phyloP scores from a whole-genome alignment of 1,139 yeast species.

The Kodamaea sp. region DNA sequence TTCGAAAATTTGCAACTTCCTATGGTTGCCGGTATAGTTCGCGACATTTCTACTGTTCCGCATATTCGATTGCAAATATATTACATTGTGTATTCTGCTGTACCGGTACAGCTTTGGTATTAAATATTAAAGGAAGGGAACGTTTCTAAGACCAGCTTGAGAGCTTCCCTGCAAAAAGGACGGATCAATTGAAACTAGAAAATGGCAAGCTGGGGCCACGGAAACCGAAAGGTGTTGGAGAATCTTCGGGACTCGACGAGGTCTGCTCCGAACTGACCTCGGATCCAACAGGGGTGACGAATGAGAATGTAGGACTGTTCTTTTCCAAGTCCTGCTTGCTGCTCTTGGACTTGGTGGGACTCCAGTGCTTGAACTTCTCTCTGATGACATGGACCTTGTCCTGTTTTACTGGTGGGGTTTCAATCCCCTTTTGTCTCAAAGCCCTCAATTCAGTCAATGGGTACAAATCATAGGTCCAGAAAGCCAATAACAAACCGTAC shows the following conservation, averaged over 20 bases:
- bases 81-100: not conserved
- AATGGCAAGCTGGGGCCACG: conserved; percentile 8
- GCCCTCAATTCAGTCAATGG: conserved; percentile 32
- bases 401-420: conserved; percentile 13
- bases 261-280: conserved; percentile 7
- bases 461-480: conserved; percentile 40
- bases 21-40: too few relatives aligned
- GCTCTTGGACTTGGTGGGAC: conserved; percentile 8
- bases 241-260: conserved; percentile 4
- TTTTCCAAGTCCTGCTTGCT: conserved; percentile 5
- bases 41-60: too few relatives aligned
- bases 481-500: conserved; percentile 36
- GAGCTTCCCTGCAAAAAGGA: too few relatives aligned
- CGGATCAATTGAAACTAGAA: not conserved
- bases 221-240: conserved; percentile 10
- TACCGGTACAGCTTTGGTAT: not conserved
- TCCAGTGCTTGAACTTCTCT: conserved; percentile 8
- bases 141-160: conserved; percentile 1
- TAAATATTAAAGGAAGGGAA: not conserved
- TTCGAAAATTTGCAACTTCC: too few relatives aligned
- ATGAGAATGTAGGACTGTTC: conserved; percentile 2
- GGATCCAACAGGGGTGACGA: conserved; percentile 7
- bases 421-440: conserved; percentile 11
- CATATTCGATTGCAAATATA: too few relatives aligned
- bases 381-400: conserved; percentile 7